Percentiles rank a stretch among this genome's conserved stretches.
These are phyloP conservation scores for Neurospora tetrasperma DNA, from an alignment of 495 filamentous ascomycete species.

Conservation along the genomic window DNA sequence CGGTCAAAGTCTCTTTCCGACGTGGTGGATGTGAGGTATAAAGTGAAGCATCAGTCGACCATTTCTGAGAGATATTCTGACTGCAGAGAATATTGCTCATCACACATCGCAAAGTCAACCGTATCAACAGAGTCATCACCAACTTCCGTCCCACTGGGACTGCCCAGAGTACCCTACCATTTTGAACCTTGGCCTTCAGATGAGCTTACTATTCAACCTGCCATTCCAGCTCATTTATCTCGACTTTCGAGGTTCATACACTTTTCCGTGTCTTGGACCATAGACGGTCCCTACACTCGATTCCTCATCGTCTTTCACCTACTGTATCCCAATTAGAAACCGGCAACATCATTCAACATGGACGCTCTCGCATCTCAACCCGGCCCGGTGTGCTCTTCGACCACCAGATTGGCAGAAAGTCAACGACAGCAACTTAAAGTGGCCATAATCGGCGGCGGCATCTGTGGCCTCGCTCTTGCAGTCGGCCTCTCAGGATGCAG, in stretches of 20 bases:
- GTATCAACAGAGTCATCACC: neutral
- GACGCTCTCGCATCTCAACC: neutral
- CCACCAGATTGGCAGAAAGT: neutral
- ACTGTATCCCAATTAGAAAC: neutral
- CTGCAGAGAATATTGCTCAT: neutral
- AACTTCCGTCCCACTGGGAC: neutral
- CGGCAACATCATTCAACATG: neutral
- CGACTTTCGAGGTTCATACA: neutral
- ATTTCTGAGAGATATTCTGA: too few species aligned
- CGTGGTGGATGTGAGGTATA: neutral
- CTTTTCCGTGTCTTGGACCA: neutral
- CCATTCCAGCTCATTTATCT: neutral
- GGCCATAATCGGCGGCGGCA: slow-evolving; percentile 29
- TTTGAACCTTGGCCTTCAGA: neutral
- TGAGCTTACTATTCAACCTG: neutral
- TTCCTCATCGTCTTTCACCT: neutral
- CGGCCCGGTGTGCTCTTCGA: neutral
- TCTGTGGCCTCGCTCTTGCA: slow-evolving; percentile 27
- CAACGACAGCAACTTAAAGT: slow-evolving; percentile 11
- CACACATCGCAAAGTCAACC: neutral
- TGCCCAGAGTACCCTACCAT: neutral
- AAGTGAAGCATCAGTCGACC: neutral
- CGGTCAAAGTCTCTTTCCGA: neutral
- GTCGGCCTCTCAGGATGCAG: slow-evolving; percentile 18
- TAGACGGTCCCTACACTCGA: neutral